These are phyloP conservation scores for Saccharomyces hybrid DNA, from an alignment of 1,139 yeast species.

Conservation along the genomic window DNA sequence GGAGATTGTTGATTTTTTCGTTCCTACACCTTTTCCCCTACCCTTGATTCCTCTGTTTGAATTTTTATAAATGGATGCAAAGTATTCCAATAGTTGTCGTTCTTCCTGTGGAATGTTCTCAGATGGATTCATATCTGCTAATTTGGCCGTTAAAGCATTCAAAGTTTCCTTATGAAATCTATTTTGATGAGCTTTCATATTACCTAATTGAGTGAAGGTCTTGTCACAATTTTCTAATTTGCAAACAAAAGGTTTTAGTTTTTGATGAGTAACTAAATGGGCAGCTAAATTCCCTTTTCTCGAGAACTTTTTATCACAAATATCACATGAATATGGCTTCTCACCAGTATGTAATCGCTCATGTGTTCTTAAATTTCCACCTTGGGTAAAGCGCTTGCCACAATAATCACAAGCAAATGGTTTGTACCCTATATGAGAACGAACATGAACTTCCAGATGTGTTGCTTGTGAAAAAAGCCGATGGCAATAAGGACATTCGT, in stretches of 20 bases:
- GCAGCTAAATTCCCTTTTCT: constrained; percentile 89
- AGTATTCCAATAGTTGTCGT: constrained; percentile 62
- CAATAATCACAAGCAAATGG: constrained; percentile 77
- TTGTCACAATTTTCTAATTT: constrained; percentile 76
- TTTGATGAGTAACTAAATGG: constrained; percentile 74
- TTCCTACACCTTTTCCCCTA: constrained; percentile 50
- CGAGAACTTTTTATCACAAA: constrained; percentile 72
- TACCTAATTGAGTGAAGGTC: constrained; percentile 85
- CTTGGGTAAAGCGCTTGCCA: constrained; percentile 80
- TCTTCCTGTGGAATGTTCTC: constrained; percentile 54
- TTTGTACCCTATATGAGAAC: constrained; percentile 72
- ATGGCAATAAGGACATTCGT: constrained; percentile 65
- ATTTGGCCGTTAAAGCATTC: constrained; percentile 50
- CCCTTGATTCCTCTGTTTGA: constrained; percentile 89
- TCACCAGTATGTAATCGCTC: constrained; percentile 86
- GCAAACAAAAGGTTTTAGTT: constrained; percentile 73
- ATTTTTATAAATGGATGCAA: constrained; percentile 75
- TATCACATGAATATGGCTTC: constrained; percentile 72
- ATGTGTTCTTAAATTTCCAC: constrained; percentile 87
- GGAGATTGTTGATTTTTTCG: not conserved
- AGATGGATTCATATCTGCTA: constrained; percentile 50
- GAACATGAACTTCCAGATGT: constrained; percentile 68
- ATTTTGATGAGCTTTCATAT: constrained; percentile 89
- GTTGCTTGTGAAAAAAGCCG: constrained; percentile 69
- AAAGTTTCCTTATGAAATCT: constrained; percentile 73